Base-by-base conservation (phyloP, 2,329 filamentous ascomycete genomes). In the Aspergillus melleus region DNA sequence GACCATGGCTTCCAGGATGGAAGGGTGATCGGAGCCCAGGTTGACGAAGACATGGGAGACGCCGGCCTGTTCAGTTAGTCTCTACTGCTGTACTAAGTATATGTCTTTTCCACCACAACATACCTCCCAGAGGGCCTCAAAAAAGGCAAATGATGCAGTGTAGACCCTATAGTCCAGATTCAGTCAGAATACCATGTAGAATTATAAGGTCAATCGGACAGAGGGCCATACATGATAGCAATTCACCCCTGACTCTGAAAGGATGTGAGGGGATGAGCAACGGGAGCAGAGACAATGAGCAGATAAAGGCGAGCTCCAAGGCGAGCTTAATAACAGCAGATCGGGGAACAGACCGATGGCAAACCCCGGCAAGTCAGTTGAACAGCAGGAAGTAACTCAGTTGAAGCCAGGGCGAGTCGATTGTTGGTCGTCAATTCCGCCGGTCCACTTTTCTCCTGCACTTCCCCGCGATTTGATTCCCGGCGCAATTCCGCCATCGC, bases 61-160 rank as follows among this genome's bases (percentile, higher is more conserved):
- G 47, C 81, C 81, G 6, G 80, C 79, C 79, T 81, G 5, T 20
- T 42, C 52, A 57, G 9, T 10, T 20, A 24, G 54, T 55, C 32
- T 16, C 12, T 8, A 29, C 9, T 2, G 26, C 8, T 29, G 26
- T 29, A 24, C 24, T 24, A 24, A 24, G 24, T 24, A 24, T 24
- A 24, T 24, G 24, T 1, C 24, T 24, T 24, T 24, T 4, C 24
- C 39, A 14, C n/a, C 32, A 12, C 12, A 12, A 75, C 83, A 83
- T 71, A 85, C 84, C 75, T 68, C 64, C 66, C 66, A 68, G 52
- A 93, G 78, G 32, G 89, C 88, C 79, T 94, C 90, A 65, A 94
- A 92, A 75, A 94, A 92, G 73, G 90, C 90, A 69, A 88, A 90
- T 0, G 90, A 91, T 12, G 90, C 86, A 9, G 90, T 93, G 72